Conservation (phyloP, 2,329 filamentous ascomycete genomes). For the Achaetomium macrosporum region DNA sequence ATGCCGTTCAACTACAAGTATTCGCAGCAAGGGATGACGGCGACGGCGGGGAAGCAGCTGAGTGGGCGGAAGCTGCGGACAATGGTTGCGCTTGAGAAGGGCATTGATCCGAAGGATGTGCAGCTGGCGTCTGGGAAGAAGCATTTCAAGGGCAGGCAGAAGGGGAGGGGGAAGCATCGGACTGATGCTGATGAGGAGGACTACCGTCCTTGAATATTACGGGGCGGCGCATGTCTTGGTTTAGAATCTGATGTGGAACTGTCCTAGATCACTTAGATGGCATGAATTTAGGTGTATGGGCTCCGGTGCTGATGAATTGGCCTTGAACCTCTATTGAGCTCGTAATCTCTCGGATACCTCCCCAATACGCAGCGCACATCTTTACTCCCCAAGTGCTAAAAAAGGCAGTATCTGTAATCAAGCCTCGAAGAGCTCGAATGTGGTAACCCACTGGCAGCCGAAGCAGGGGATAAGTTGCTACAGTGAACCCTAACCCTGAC, state of each 20-base stretch:
- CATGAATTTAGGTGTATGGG: too few species aligned
- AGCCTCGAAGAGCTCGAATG: not conserved
- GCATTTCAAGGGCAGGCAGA: constrained; percentile 79
- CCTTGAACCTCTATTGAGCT: too few species aligned
- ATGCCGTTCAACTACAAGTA: constrained; percentile 90
- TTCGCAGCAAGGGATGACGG: constrained; percentile 63
- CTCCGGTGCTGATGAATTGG: too few species aligned
- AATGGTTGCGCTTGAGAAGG: constrained; percentile 77
- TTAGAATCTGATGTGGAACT: too few species aligned
- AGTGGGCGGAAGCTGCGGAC: constrained; percentile 76
- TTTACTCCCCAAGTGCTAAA: too few species aligned
- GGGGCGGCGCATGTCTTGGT: not conserved
- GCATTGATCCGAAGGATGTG: constrained; percentile 75
- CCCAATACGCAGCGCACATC: too few species aligned
- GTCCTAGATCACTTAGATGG: too few species aligned
- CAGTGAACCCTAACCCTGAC: constrained; percentile 18
- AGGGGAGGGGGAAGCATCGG: constrained; percentile 48
- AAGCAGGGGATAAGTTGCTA: not conserved
- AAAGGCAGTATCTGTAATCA: not conserved
- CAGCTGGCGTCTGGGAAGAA: constrained; percentile 69
- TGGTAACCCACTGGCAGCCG: not conserved
- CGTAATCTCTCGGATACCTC: too few species aligned
- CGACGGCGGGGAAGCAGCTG: constrained; percentile 53
- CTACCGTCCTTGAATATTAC: not conserved
- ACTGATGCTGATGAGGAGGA: constrained; percentile 36